Conservation (phyloP, 176 grass and related monocot genomes). For the Avena sativa region DNA sequence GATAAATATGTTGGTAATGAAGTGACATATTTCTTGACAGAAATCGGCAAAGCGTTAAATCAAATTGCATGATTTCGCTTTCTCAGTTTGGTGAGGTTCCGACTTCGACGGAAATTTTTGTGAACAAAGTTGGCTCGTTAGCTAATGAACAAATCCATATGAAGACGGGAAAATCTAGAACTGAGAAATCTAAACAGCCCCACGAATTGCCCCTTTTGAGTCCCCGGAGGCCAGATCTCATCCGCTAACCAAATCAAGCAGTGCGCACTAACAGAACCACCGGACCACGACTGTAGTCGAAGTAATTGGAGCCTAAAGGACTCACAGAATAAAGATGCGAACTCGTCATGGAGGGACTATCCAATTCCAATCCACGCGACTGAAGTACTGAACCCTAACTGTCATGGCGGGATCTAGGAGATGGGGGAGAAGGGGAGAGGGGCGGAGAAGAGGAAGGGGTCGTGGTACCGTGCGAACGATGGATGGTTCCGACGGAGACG, state of each 20-base stretch:
- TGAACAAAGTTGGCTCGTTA: neutral
- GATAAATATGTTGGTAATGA: neutral
- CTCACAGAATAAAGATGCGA: neutral
- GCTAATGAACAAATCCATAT: neutral
- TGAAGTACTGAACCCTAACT: neutral
- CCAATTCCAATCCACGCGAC: neutral
- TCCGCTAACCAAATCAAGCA: conserved; percentile 15
- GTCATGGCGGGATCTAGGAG: neutral
- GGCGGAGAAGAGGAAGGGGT: neutral
- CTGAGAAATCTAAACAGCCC: neutral
- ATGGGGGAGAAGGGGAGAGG: neutral
- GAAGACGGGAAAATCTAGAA: neutral
- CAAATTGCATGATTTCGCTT: neutral
- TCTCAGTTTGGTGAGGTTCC: neutral
- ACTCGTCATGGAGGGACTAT: neutral
- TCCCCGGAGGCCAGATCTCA: conserved; percentile 7
- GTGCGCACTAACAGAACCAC: neutral
- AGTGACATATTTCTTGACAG: neutral
- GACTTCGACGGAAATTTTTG: neutral
- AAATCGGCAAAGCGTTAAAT: neutral
- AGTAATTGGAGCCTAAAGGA: neutral
- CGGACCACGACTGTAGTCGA: neutral
- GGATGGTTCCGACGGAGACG: neutral
- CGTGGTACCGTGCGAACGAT: neutral
- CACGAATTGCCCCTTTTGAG: neutral